These are phyloP conservation scores for Candida tunisiensis DNA, from an alignment of 1,139 yeast species.

Conservation along the genomic window DNA sequence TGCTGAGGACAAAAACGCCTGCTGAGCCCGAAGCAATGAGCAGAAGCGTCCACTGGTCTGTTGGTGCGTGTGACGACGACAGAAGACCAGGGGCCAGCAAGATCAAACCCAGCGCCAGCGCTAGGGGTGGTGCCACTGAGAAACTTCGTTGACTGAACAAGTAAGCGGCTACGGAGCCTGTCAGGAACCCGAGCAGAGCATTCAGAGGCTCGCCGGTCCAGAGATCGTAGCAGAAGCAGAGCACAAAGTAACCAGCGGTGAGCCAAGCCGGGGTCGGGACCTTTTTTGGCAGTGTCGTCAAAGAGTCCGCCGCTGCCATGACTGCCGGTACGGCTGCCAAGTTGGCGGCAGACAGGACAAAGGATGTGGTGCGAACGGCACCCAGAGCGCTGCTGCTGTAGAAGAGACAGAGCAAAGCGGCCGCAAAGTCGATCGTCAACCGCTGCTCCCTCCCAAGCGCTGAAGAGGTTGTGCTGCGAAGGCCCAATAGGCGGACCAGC, in stretches of 20 bases:
- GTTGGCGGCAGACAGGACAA: slow-evolving; percentile 9
- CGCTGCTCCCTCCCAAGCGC: slow-evolving; percentile 6
- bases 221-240: too few relatives aligned
- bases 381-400: slow-evolving; percentile 9
- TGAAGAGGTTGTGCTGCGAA: neutral
- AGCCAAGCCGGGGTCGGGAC: too few relatives aligned
- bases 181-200: neutral
- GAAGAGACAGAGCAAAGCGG: slow-evolving; percentile 5
- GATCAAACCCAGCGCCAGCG: slow-evolving; percentile 6
- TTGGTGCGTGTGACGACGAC: slow-evolving; percentile 3
- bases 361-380: slow-evolving; percentile 9
- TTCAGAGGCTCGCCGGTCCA: slow-evolving; percentile 1
- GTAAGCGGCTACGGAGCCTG: slow-evolving; percentile 1
- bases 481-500: slow-evolving; percentile 1
- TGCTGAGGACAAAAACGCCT: slow-evolving; percentile 18
- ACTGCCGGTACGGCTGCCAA: slow-evolving; percentile 4
- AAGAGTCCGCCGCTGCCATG: neutral
- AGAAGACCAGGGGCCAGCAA: slow-evolving; percentile 5
- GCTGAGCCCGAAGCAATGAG: slow-evolving; percentile 17
- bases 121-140: slow-evolving; percentile 1
- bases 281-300: slow-evolving; percentile 19
- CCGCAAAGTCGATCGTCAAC: slow-evolving; percentile 8
- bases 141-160: slow-evolving; percentile 3
- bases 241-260: too few relatives aligned
- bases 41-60: slow-evolving; percentile 8